These are phyloP conservation scores for Exophiala oligosperma DNA, from an alignment of 2,329 filamentous ascomycete genomes.

Conservation along the genomic window DNA sequence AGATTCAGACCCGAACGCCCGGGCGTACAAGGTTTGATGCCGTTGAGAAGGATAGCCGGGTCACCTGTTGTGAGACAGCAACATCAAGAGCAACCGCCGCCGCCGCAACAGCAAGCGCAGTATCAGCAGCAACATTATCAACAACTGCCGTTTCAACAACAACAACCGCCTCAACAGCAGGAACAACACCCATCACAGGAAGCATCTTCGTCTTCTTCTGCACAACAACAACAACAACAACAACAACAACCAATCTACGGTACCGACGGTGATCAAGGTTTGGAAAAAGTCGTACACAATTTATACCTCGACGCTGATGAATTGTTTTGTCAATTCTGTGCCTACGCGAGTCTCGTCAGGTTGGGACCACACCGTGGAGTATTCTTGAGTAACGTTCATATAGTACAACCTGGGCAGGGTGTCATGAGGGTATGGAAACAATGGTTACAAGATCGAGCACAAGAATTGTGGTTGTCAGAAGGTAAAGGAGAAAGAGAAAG, in stretches of 20 bases:
- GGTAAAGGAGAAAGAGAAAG: conserved; percentile 14
- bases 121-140: too few relatives aligned
- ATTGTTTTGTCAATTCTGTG: conserved; percentile 72
- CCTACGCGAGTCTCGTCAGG: conserved; percentile 67
- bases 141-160: too few relatives aligned
- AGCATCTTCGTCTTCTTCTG: conserved; percentile 42
- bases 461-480: conserved; percentile 24
- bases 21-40: conserved; percentile 40
- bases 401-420: conserved; percentile 58
- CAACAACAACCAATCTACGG: conserved; percentile 21
- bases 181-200: too few relatives aligned
- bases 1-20: conserved; percentile 66
- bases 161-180: too few relatives aligned
- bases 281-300: conserved; percentile 55
- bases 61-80: conserved; percentile 27
- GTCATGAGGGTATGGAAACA: conserved; percentile 70
- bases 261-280: conserved; percentile 29
- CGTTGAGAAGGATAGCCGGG: conserved; percentile 33
- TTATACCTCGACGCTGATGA: conserved; percentile 69
- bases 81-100: too few relatives aligned
- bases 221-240: conserved; percentile 21
- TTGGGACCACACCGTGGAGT: conserved; percentile 61
- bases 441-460: conserved; percentile 60
- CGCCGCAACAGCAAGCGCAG: too few relatives aligned
- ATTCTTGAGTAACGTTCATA: conserved; percentile 63